phyloP scores from a whole-genome alignment of 78 protist species.

The Polysphondylium violaceum region DNA sequence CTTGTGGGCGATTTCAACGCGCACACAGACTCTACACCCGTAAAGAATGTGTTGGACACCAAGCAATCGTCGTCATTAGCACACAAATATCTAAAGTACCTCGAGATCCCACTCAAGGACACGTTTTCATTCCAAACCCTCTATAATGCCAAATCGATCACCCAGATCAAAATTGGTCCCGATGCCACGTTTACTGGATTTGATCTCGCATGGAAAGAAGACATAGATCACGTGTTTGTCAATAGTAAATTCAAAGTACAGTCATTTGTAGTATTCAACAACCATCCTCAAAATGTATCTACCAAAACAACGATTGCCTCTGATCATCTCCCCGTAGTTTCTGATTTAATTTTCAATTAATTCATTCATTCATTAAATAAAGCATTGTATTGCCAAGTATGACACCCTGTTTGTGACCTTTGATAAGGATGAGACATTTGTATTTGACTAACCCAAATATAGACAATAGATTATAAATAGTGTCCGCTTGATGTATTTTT shows the following conservation, averaged over 20 bases:
- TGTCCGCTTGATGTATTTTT: too few species aligned
- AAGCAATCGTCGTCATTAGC: not conserved
- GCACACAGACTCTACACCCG: not conserved
- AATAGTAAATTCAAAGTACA: slow-evolving; percentile 2
- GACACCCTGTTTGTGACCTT: too few species aligned
- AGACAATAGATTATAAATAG: too few species aligned
- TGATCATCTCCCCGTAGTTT: slow-evolving; percentile 40
- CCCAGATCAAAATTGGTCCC: slow-evolving; percentile 39
- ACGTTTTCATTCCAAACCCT: slow-evolving; percentile 1
- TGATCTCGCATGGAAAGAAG: not conserved
- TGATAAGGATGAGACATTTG: too few species aligned
- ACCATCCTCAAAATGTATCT: not conserved
- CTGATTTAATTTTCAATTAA: too few species aligned
- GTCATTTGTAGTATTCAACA: slow-evolving; percentile 9
- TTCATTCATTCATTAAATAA: too few species aligned
- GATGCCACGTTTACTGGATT: slow-evolving; percentile 52
- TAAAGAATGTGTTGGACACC: slow-evolving; percentile 12
- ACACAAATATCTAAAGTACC: not conserved
- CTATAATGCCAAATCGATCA: not conserved
- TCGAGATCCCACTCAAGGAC: slow-evolving; percentile 8
- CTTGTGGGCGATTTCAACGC: slow-evolving; percentile 47
- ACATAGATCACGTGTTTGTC: slow-evolving; percentile 21
- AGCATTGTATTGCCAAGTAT: too few species aligned
- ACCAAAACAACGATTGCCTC: not conserved
- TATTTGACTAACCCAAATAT: too few species aligned